A percentile compares a stretch with the other conserved stretches of the same genome.
Evolutionary conservation across 495 filamentous ascomycete genomes (phyloP).

Genomic region (Pseudoneurospora amorphoporcata): DNA sequence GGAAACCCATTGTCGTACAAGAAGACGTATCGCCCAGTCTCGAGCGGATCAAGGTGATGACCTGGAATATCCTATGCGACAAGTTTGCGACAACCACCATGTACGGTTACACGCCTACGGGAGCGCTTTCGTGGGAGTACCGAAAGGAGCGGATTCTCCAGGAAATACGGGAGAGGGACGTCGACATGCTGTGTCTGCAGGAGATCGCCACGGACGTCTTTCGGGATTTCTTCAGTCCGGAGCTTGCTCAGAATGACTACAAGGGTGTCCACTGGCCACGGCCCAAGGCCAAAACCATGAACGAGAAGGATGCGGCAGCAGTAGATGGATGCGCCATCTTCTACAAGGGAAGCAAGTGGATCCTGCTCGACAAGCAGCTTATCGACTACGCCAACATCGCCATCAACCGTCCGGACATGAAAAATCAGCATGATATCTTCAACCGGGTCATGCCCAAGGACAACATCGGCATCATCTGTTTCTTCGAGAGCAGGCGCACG

Average conservation of each 20-base stretch:
- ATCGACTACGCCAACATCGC: constrained; percentile 87
- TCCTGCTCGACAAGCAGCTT: constrained; percentile 83
- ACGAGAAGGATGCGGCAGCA: constrained; percentile 68
- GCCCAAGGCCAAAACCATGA: constrained; percentile 79
- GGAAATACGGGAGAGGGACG: constrained; percentile 68
- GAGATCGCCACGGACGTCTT: constrained; percentile 86
- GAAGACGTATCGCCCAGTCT: constrained; percentile 37
- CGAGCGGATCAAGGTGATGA: constrained; percentile 62
- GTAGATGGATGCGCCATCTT: constrained; percentile 97
- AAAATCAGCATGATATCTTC: constrained; percentile 89
- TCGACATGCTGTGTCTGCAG: constrained; percentile 86
- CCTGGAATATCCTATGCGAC: constrained; percentile 92
- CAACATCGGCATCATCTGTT: constrained; percentile 81
- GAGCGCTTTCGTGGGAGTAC: constrained; percentile 74
- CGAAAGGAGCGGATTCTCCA: constrained; percentile 68
- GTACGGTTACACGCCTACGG: constrained; percentile 81
- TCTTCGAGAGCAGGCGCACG: constrained; percentile 82
- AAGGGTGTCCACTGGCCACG: constrained; percentile 88
- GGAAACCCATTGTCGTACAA: constrained; percentile 36
- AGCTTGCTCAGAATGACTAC: constrained; percentile 76
- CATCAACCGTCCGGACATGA: constrained; percentile 89
- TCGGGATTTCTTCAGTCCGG: constrained; percentile 75
- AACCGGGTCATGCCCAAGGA: constrained; percentile 97
- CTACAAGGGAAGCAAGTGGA: constrained; percentile 86
- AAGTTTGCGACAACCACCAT: constrained; percentile 70